These are phyloP conservation scores for Eremomyces bilateralis DNA, from an alignment of 495 filamentous ascomycete genomes.

Conservation along the genomic window DNA sequence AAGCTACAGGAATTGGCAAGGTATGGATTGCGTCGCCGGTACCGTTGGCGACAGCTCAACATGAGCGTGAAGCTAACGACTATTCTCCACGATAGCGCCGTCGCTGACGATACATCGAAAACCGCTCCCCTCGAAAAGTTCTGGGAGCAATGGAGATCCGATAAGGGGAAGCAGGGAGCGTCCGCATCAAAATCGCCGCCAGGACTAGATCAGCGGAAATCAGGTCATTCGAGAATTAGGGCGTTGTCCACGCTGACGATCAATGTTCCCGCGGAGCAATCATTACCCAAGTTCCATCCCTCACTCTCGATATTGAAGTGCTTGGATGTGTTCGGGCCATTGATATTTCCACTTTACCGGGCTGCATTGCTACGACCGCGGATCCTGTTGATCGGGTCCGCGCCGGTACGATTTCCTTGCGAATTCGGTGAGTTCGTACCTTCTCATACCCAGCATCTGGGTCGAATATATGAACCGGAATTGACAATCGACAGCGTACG, in stretches of 20 bases:
- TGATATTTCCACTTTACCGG: slow-evolving; percentile 76
- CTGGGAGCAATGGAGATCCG: slow-evolving; percentile 38
- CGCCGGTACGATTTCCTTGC: slow-evolving; percentile 67
- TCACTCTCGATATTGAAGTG: slow-evolving; percentile 59
- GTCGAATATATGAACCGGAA: not conserved
- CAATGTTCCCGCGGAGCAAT: slow-evolving; percentile 36
- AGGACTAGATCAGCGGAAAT: too few species aligned
- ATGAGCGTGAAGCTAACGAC: too few species aligned
- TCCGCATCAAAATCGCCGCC: too few species aligned
- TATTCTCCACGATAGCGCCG: slow-evolving; percentile 23
- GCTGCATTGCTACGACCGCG: slow-evolving; percentile 76
- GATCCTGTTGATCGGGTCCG: slow-evolving; percentile 62
- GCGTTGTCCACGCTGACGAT: slow-evolving; percentile 10
- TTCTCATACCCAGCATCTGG: not conserved
- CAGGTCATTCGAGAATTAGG: slow-evolving; percentile 6
- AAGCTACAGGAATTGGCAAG: slow-evolving; percentile 44
- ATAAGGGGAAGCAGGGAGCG: slow-evolving; percentile 5
- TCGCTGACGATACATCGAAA: slow-evolving; percentile 31
- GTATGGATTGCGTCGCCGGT: too few species aligned
- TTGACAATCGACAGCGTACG: slow-evolving; percentile 45
- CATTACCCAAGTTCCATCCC: slow-evolving; percentile 60
- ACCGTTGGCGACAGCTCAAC: too few species aligned
- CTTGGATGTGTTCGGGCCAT: slow-evolving; percentile 64
- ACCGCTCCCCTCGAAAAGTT: slow-evolving; percentile 49
- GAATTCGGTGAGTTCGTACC: slow-evolving; percentile 47